phyloP scores from a whole-genome alignment of 1,284 basidiomycete genomes.

The Cryptococcus sp. region DNA sequence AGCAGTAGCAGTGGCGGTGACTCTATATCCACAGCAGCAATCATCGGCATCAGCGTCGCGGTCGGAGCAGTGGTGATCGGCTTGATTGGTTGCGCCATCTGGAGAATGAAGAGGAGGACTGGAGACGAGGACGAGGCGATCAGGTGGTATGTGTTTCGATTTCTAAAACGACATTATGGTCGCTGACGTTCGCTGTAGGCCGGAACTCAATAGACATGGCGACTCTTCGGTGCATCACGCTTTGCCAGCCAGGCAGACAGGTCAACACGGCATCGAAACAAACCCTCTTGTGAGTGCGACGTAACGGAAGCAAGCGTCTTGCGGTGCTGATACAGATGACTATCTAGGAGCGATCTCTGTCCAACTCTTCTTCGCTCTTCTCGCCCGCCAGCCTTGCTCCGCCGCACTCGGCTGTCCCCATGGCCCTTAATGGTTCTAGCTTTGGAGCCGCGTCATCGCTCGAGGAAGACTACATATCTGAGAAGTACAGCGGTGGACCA shows the following conservation, averaged over 20 bases:
- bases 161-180: background rate
- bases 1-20: slow-evolving; percentile 14
- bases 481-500: slow-evolving; percentile 20
- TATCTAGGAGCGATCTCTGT: slow-evolving; percentile 36
- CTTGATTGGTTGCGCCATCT: slow-evolving; percentile 38
- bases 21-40: slow-evolving; percentile 43
- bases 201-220: slow-evolving; percentile 53
- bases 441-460: slow-evolving; percentile 33
- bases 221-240: slow-evolving; percentile 48
- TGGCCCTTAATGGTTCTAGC: slow-evolving; percentile 39
- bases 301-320: slow-evolving; percentile 7
- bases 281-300: slow-evolving; percentile 28
- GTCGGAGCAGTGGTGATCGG: slow-evolving; percentile 42
- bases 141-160: slow-evolving; percentile 39
- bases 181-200: slow-evolving; percentile 27
- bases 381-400: slow-evolving; percentile 19
- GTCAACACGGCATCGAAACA: slow-evolving; percentile 48
- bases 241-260: slow-evolving; percentile 47
- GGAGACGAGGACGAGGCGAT: slow-evolving; percentile 51
- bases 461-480: slow-evolving; percentile 33
- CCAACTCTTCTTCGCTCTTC: slow-evolving; percentile 35
- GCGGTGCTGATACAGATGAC: background rate
- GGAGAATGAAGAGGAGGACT: slow-evolving; percentile 42
- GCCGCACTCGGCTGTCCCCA: slow-evolving; percentile 22
- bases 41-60: slow-evolving; percentile 49